A percentile compares a stretch with the other conserved stretches of the same genome.
Conservation (phyloP, 1,139 yeast species). For the Saccharomycopsis phalli region DNA sequence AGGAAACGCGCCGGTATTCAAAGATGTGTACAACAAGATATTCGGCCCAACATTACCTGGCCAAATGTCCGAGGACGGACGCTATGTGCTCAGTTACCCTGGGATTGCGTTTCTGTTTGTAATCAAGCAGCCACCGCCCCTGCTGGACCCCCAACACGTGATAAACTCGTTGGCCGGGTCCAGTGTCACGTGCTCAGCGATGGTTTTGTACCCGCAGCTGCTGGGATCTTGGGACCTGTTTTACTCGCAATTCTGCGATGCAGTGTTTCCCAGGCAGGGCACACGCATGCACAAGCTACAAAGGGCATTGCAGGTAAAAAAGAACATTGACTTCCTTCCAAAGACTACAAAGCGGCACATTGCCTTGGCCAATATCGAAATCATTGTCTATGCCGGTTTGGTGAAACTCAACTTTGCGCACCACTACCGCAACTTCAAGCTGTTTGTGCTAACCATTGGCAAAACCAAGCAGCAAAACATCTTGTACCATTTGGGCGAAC, state of each 20-base stretch:
- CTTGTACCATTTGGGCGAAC: constrained; percentile 37
- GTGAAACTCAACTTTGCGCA: constrained; percentile 19
- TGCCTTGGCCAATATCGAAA: constrained; percentile 4
- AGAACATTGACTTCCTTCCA: background rate
- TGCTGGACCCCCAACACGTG: background rate
- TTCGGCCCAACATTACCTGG: constrained; percentile 65
- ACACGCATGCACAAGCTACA: too few relatives aligned
- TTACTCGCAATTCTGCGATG: too few relatives aligned
- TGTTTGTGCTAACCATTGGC: constrained; percentile 27
- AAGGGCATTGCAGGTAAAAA: background rate
- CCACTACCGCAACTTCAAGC: constrained; percentile 1
- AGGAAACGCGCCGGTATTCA: constrained; percentile 29
- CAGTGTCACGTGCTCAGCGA: constrained; percentile 4
- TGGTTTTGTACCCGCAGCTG: constrained; percentile 2
- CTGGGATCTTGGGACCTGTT: background rate
- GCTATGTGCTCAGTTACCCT: constrained; percentile 13
- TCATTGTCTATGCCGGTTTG: constrained; percentile 20
- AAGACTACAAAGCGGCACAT: background rate
- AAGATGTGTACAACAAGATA: constrained; percentile 42
- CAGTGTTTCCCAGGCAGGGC: too few relatives aligned
- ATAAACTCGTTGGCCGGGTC: background rate
- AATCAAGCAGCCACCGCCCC: background rate
- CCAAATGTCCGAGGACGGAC: constrained; percentile 16
- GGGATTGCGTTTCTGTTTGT: constrained; percentile 14
- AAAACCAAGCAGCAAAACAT: constrained; percentile 38